Percentiles rank a stretch among this genome's conserved stretches.
Conservation (phyloP, 495 filamentous ascomycete genomes). For the Xylaria curta region DNA sequence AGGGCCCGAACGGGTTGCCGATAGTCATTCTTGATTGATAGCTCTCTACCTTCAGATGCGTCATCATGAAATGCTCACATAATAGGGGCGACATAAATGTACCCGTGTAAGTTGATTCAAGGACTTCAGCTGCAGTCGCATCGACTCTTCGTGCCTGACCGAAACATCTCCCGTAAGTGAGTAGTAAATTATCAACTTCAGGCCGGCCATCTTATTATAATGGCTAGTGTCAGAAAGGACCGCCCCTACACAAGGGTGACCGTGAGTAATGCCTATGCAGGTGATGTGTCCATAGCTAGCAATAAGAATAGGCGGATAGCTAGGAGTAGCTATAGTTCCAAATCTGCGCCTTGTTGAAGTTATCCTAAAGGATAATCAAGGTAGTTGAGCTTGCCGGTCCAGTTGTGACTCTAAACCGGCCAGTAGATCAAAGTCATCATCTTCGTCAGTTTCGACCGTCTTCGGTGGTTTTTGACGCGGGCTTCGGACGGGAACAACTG, state of each 20-base stretch:
- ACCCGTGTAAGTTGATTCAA: neutral
- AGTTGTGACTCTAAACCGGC: slow-evolving; percentile 37
- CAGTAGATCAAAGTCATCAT: slow-evolving; percentile 31
- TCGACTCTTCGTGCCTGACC: neutral
- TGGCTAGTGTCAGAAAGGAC: neutral
- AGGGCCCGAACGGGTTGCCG: neutral
- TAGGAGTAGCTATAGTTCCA: neutral
- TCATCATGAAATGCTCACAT: neutral
- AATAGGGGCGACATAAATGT: neutral
- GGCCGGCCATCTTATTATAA: neutral
- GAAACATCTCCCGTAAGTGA: neutral
- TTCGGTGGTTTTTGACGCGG: neutral
- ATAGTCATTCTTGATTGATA: neutral
- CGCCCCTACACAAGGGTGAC: neutral
- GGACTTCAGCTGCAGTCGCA: neutral
- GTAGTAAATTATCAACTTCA: neutral
- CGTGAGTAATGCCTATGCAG: neutral
- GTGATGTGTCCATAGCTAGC: neutral
- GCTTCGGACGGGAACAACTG: neutral
- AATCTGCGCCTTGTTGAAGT: neutral
- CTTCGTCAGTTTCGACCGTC: slow-evolving; percentile 1
- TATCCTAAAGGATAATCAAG: neutral
- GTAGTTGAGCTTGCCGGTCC: slow-evolving; percentile 26
- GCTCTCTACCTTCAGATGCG: neutral
- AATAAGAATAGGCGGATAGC: neutral